Evolutionary conservation across 2,329 filamentous ascomycete species (phyloP), one percentile per base, ranked within the genome.

Genomic region (Fusarium burgessii): DNA sequence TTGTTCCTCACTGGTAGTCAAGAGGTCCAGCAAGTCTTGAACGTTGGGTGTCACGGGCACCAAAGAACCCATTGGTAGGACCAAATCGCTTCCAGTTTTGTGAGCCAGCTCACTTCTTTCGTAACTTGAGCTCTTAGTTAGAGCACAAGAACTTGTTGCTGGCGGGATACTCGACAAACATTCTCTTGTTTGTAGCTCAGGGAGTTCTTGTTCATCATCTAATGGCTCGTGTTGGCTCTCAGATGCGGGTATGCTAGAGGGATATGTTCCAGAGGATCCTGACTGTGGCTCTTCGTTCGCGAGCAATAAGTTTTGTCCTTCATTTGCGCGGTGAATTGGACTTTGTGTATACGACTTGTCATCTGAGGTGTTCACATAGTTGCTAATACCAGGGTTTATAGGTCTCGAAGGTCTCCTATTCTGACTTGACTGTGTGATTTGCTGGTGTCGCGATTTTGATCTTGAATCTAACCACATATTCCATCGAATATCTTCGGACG

Each of bases 11-110:
- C 64, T 72, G 20, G 69, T 58, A 32, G 46, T 36, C 29, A 76
- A 60, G 15, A 77, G 62, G 12, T 74, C 74, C 25, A 77, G 50
- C 27, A 77, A 47, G 20, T 75, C 68, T 43, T 73, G 72, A 10
- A 55, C 58, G 18, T 72, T 64, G 10, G 63, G 62, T 8, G 43
- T 17, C 17, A 42, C 46, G 13, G 55, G 62, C n/a, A 63, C 7
- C 14, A 65, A 40, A 15, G 25, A 40, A 11, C 40, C 38, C 10
- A 49, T 33, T 29, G 64, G 45, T n/a, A 67, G 62, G 36, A 54
- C 20, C 20, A 67, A 36, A 17, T 59, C 55, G 18, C 57, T 51
- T 25, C 49, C 42, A 6, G 47, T 50, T 5, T 58, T 65, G 17
- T 27, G 47, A 23, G 23, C 49, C 12, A 18, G 14, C 23, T 68